Percentiles rank a stretch among this genome's conserved stretches.
Evolutionary conservation across 2,329 filamentous ascomycete species (phyloP).

Genomic region (Botrytis porri): DNA sequence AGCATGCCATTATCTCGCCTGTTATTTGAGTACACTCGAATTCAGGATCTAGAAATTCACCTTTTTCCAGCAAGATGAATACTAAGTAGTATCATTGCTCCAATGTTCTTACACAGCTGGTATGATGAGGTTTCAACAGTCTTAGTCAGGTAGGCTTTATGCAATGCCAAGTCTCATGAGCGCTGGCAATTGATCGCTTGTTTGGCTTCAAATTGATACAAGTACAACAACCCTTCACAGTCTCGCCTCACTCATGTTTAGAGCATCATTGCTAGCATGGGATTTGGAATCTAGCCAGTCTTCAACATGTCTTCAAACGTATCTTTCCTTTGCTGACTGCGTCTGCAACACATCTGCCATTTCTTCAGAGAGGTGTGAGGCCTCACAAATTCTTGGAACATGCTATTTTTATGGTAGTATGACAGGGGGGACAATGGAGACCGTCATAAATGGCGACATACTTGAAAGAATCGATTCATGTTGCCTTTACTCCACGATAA

Average conservation of each 20-base stretch:
- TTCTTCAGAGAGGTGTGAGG: not conserved
- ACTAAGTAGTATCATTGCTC: not conserved
- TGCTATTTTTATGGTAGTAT: not conserved
- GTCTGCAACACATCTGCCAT: not conserved
- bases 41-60: not conserved
- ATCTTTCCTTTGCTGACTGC: not conserved
- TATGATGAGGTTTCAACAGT: not conserved
- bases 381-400: not conserved
- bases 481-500: not conserved
- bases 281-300: not conserved
- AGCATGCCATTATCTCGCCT: not conserved
- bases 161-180: not conserved
- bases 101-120: not conserved
- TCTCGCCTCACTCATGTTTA: not conserved
- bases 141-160: no score
- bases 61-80: not conserved
- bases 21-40: not conserved
- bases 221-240: not conserved
- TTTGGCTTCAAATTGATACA: not conserved
- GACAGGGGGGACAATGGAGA: not conserved
- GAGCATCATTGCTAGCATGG: not conserved
- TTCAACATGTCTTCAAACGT: not conserved
- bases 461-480: not conserved
- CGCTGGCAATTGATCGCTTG: not conserved
- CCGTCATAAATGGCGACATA: not conserved